Evolutionary conservation across 495 filamentous ascomycete species (phyloP), one percentile per base, ranked within the genome.

Genomic region (Rhizodiscina lignyota): DNA sequence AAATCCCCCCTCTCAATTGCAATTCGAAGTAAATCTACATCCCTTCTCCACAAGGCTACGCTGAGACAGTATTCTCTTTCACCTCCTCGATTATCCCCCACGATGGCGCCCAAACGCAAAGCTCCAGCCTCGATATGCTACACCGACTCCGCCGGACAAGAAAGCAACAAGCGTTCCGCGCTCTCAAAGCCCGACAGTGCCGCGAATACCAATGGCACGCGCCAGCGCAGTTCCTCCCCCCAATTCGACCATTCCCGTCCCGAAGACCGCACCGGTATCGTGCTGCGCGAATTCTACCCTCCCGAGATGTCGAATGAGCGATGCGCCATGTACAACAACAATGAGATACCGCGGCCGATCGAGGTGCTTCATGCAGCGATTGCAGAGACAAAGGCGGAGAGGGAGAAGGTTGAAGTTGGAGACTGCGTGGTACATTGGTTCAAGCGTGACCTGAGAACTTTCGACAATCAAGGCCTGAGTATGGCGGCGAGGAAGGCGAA

Each of bases 391-490:
- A 21, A 36, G 6, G 26, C 33, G 2, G 33, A 27, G 28, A 44
- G 57, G 8, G 37, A 37, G 4, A 40, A 55, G 0, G 60, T 75
- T 2, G 37, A 50, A 5, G 56, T 68, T 2, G 66, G 67, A 22
- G 60, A 69, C 19, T 73, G 76, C 0, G 82, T 94, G 0, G 70
- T 94, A 4, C 81, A 92, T 57, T 92, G 86, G 86, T 92, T 86
- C 59, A 89, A 91, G 53, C 72, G 70, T 37, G 85, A 93, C 52
- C 55, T 94, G 32, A 64, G 86, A 4, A 61, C 67, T 1, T 46
- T 56, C 4, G 86, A 94, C 47, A 94, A 94, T 45, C 74, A 74
- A 13, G 73, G 72, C 0, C 51, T 94, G 30, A 62, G 67, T 42
- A 51, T 69, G 40, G 86, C 85, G 2, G 74, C 65, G 28, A 59